Conservation (phyloP, 805 yeast genomes). For the Yarrowia divulgata region DNA sequence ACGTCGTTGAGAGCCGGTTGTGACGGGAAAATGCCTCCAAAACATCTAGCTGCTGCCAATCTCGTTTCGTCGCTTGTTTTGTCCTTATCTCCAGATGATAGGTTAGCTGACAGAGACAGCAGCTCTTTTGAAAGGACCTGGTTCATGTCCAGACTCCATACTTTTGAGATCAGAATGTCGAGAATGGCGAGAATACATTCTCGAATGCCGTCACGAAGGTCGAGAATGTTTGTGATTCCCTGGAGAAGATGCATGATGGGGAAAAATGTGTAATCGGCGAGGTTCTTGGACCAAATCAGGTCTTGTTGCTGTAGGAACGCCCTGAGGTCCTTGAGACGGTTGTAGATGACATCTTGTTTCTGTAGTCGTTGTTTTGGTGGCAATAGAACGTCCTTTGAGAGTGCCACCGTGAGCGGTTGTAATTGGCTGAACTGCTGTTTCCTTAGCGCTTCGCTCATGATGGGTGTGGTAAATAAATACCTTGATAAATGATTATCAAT, state of each 20-base stretch:
- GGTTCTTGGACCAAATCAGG: constrained; percentile 24
- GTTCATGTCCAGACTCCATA: constrained; percentile 26
- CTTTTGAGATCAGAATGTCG: background rate
- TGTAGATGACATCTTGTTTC: constrained; percentile 15
- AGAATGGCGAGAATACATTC: constrained; percentile 8
- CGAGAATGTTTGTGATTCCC: constrained; percentile 38
- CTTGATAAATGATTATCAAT: background rate
- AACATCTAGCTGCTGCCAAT: constrained; percentile 11
- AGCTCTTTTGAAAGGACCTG: constrained; percentile 18
- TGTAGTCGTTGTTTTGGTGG: constrained; percentile 34
- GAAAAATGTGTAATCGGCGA: constrained; percentile 40
- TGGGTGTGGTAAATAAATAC: background rate
- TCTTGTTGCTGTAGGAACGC: constrained; percentile 5
- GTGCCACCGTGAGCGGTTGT: constrained; percentile 12
- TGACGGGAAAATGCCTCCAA: constrained; percentile 24
- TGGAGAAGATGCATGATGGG: constrained; percentile 40
- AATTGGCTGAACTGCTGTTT: constrained; percentile 20
- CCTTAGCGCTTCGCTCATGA: constrained; percentile 5
- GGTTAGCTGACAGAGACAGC: constrained; percentile 12
- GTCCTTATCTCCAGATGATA: constrained; percentile 13
- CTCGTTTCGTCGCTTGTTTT: constrained; percentile 22
- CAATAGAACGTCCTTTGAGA: background rate
- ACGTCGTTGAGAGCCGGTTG: constrained; percentile 25
- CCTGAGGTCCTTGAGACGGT: constrained; percentile 7
- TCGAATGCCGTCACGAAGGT: constrained; percentile 31